Percentiles rank a stretch among this genome's conserved stretches.
Conservation (phyloP, 164 flowering plant genomes). For the Brasenia schreberi region DNA sequence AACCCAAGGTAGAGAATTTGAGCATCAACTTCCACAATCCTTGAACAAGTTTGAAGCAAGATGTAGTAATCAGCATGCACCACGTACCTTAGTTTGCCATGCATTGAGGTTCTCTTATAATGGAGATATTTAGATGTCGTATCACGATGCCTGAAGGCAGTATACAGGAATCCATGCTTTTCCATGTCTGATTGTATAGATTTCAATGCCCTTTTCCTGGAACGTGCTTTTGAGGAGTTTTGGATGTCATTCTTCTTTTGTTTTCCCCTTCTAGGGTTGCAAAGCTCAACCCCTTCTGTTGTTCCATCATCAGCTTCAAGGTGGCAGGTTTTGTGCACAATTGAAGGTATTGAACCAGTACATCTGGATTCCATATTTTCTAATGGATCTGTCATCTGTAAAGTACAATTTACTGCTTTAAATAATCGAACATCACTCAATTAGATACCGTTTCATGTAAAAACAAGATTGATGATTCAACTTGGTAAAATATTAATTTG, state of each 20-base stretch:
- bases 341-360: not conserved
- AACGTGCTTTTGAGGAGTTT: not conserved
- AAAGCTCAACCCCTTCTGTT: not conserved
- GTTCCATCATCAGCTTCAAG: not conserved
- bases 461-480: too few species aligned
- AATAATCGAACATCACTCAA: too few species aligned
- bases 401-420: too few species aligned
- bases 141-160: conserved; percentile 42
- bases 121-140: conserved; percentile 47
- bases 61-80: conserved; percentile 90
- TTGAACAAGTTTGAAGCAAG: conserved; percentile 71
- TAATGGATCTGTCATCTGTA: not conserved
- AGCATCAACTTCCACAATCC: conserved; percentile 45
- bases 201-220: conserved; percentile 20
- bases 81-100: conserved; percentile 35
- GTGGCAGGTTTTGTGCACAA: not conserved
- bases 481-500: too few species aligned
- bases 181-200: conserved; percentile 62
- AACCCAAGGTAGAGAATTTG: conserved; percentile 58
- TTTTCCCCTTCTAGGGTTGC: not conserved
- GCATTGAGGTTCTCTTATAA: conserved; percentile 38
- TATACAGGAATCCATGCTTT: conserved; percentile 49
- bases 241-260: not conserved
- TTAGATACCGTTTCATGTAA: too few species aligned
- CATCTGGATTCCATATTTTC: not conserved